Evolutionary conservation across 208 protist species (phyloP), one percentile per base, ranked within the genome.

Genomic region (Trypanosomatidae sp.): DNA sequence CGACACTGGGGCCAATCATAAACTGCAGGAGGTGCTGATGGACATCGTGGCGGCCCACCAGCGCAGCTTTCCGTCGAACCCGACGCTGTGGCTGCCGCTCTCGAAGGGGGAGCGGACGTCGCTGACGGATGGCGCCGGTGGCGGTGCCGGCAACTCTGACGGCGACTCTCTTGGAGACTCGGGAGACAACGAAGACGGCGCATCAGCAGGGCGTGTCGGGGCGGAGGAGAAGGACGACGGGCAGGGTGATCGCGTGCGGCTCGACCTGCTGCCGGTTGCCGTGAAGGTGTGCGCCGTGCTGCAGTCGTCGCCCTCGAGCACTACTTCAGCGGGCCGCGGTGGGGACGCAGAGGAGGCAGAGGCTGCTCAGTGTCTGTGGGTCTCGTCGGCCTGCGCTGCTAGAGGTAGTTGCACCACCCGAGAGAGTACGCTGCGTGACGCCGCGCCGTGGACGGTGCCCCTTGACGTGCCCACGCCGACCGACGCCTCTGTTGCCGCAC

Each of bases 1-100:
- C 9, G 77, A n/a, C n/a, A n/a, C n/a, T n/a, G n/a, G n/a, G n/a
- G n/a, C n/a, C n/a, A n/a, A n/a, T n/a, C n/a, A 69, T 12, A 70
- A n/a, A 47, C 25, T 76, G 41, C 69, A 62, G 25, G 53, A 60
- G 22, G 73, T 73, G n/a, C 60, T 82, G 44, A 77, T 46, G 13
- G 74, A 66, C 58, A 44, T 79, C 8, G 25, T 85, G 56, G 52
- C 55, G 25, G n/a, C 69, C 47, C 76, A 79, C 44, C 55, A 74
- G 64, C 67, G 49, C 19, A 74, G 73, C 50, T 78, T 75, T 36
- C 30, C 49, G 30, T 44, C 62, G 1, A 62, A 82, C 56, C 78
- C 78, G n/a, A 80, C 75, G 25, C 69, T 80, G 47, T 80, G 75
- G 75, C 53, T 80, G 62, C 75, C 75, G 5, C 41, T 59, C 17